Base-by-base conservation (phyloP, 805 yeast species). In the Yamadazyma scolyti region DNA sequence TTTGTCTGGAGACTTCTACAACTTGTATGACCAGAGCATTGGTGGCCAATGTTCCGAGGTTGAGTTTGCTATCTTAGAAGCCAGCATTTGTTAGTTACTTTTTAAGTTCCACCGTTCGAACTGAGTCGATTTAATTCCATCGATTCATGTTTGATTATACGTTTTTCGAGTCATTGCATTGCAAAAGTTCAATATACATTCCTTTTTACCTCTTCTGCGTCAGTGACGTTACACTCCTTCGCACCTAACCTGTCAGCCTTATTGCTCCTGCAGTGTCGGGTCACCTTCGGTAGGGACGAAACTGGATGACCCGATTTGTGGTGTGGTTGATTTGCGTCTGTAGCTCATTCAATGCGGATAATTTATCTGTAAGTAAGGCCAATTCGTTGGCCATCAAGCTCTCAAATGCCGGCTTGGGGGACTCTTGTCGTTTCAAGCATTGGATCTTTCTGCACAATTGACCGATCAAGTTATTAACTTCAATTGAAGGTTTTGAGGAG, bases 1-100 rank as follows among this genome's bases (percentile, higher is more conserved):
- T 67, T 54, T 73, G 46, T 79, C 87, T 20, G 93, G 90, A 47
- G 65, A 65, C 51, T 82, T 82, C 74, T 81, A 79, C 79, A 82
- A 82, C 73, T 65, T 82, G 60, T 82, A 82, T 60, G 85, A 80
- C 55, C 62, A 76, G 57, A 40, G 41, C 20, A 47, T 51, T 41
- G 73, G 71, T 42, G 79, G 71, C 13, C 75, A 75, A 58, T 71
- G 55, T 36, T 33, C 46, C 16, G 42, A 32, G 27, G 46, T 47
- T 24, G 48, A 47, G 29, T 40, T 47, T 25, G 36, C 37, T 15
- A 20, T 47, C 9, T 39, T 46, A 23, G 38, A 42, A 28, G 43
- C 41, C 23, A 42, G 31, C 12, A 20, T 20, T 16, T 47, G 52
- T 40, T 46, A 45, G 29, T 21, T 13, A 17, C n/a, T 26, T 22